Conservation (phyloP, 2,329 filamentous ascomycete genomes). For the Amylocarpus encephaloides region DNA sequence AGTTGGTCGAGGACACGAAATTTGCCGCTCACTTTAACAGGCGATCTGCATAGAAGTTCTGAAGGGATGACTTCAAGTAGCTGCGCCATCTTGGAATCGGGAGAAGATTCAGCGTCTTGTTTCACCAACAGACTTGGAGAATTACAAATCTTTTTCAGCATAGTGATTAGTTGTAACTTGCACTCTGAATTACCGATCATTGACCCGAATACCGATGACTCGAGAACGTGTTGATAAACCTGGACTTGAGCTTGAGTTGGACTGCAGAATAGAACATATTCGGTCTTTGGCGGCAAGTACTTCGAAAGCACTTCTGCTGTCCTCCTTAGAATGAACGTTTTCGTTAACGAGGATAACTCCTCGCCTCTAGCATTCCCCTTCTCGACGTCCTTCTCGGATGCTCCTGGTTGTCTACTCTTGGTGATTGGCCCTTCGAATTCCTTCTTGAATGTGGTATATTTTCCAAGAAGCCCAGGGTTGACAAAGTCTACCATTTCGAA, state of each 20-base stretch:
- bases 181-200: constrained; percentile 56
- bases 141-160: constrained; percentile 70
- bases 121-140: constrained; percentile 57
- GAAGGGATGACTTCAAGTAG: constrained; percentile 49
- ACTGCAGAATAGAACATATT: constrained; percentile 91
- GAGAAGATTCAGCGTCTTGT: constrained; percentile 33
- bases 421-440: constrained; percentile 91
- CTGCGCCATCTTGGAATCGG: constrained; percentile 33
- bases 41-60: constrained; percentile 45
- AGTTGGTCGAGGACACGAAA: constrained; percentile 61
- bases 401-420: constrained; percentile 50
- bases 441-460: constrained; percentile 84
- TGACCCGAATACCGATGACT: constrained; percentile 55
- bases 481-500: constrained; percentile 94
- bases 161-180: constrained; percentile 62
- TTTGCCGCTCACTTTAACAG: constrained; percentile 56
- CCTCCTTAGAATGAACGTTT: constrained; percentile 79
- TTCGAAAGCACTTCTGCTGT: constrained; percentile 89
- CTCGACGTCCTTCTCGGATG: constrained; percentile 63
- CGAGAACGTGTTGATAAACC: constrained; percentile 66
- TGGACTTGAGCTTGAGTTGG: constrained; percentile 87
- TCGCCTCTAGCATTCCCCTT: constrained; percentile 68
- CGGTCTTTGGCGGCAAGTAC: constrained; percentile 84
- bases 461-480: constrained; percentile 86
- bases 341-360: constrained; percentile 84